Percentiles rank a stretch among this genome's conserved stretches.
phyloP scores from a whole-genome alignment of 1,284 basidiomycete species.

The Mycosarcoma maydis region DNA sequence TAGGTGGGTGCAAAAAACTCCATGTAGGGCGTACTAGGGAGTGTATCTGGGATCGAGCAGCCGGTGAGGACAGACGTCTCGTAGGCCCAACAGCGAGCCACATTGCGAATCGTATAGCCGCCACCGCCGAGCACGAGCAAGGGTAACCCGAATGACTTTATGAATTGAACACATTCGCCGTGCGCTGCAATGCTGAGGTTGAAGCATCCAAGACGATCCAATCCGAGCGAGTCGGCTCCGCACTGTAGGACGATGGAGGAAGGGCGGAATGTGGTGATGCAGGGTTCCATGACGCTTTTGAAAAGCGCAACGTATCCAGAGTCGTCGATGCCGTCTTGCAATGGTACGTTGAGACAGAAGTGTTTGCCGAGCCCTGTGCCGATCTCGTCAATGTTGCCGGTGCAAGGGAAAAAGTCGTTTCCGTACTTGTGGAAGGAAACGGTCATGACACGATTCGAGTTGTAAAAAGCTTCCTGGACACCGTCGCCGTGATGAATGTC shows the following conservation, averaged over 20 bases:
- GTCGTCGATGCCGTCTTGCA: slow-evolving; percentile 96
- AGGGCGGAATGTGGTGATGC: slow-evolving; percentile 87
- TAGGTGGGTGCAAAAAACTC: slow-evolving; percentile 92
- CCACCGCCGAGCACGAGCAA: slow-evolving; percentile 91
- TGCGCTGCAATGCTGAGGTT: slow-evolving; percentile 99
- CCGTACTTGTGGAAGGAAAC: slow-evolving; percentile 99
- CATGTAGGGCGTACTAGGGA: slow-evolving; percentile 90
- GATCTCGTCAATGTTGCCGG: slow-evolving; percentile 64
- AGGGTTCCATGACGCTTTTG: slow-evolving; percentile 94
- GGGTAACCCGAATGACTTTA: slow-evolving; percentile 89
- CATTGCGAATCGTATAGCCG: slow-evolving; percentile 89
- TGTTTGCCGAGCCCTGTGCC: slow-evolving; percentile 77
- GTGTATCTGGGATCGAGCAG: slow-evolving; percentile 81
- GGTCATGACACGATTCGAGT: slow-evolving; percentile 96
- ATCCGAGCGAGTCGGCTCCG: slow-evolving; percentile 94
- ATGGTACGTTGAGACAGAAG: slow-evolving; percentile 92
- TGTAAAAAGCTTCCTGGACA: slow-evolving; percentile 99
- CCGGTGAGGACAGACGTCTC: slow-evolving; percentile 85
- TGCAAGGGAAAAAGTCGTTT: slow-evolving; percentile 84
- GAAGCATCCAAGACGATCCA: slow-evolving; percentile 94
- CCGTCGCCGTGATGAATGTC: slow-evolving; percentile 99
- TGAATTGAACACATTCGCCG: slow-evolving; percentile 96
- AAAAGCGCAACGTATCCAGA: slow-evolving; percentile 94
- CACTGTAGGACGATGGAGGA: slow-evolving; percentile 94
- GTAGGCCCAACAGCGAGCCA: slow-evolving; percentile 98